These are phyloP conservation scores for Neltuma alba DNA, from an alignment of 306 rosid genomes.

Conservation along the genomic window DNA sequence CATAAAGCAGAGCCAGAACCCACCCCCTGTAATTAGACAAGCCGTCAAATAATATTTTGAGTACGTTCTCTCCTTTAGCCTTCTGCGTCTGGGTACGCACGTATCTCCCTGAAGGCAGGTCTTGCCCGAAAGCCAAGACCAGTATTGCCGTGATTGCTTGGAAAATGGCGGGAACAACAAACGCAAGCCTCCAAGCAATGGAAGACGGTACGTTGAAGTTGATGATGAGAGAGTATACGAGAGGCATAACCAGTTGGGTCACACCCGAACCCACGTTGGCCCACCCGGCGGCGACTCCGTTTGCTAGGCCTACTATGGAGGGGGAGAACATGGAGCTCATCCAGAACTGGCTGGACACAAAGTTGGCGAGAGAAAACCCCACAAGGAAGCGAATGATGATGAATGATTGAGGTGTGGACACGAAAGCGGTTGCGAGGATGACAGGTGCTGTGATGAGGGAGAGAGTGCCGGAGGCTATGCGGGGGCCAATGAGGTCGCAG, in stretches of 20 bases:
- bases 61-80: not conserved
- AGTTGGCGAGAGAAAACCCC: conserved; percentile 60
- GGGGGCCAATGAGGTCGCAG: conserved; percentile 61
- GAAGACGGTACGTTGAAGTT: conserved; percentile 40
- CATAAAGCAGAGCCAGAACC: conserved; percentile 51
- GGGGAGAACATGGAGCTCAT: conserved; percentile 67
- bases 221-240: conserved; percentile 43
- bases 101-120: conserved; percentile 35
- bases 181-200: conserved; percentile 56
- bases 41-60: conserved; percentile 33
- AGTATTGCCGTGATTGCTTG: conserved; percentile 45
- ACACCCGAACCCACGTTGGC: conserved; percentile 62
- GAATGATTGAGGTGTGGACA: conserved; percentile 48
- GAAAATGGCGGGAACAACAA: conserved; percentile 48
- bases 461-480: conserved; percentile 54
- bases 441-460: conserved; percentile 61
- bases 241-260: conserved; percentile 64
- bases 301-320: conserved; percentile 56
- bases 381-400: conserved; percentile 51
- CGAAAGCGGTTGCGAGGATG: conserved; percentile 47
- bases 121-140: conserved; percentile 56
- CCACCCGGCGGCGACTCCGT: conserved; percentile 70
- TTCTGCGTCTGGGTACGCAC: not conserved
- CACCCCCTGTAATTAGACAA: conserved; percentile 61
- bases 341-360: conserved; percentile 71